A percentile compares a stretch with the other conserved stretches of the same genome.
These are phyloP conservation scores for Knufia petricola DNA, from an alignment of 2,329 filamentous ascomycete species.

Conservation along the genomic window DNA sequence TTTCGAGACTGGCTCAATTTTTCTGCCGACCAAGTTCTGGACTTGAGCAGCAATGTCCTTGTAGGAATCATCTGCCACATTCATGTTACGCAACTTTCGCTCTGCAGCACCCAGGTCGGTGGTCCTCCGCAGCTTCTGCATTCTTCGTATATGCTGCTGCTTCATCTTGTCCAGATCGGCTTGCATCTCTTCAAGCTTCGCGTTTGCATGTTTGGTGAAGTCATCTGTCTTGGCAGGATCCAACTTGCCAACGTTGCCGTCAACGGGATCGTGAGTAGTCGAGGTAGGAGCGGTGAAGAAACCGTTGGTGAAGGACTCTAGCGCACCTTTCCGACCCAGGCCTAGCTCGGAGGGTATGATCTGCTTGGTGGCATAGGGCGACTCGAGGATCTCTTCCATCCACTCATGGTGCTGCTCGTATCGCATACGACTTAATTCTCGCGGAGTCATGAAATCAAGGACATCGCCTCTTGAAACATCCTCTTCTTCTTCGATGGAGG, in stretches of 20 bases:
- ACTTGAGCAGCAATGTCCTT: slow-evolving; percentile 68
- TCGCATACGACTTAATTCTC: slow-evolving; percentile 75
- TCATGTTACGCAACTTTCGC: slow-evolving; percentile 59
- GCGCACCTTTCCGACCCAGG: slow-evolving; percentile 71
- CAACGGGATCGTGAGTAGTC: slow-evolving; percentile 25
- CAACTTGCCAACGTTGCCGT: slow-evolving; percentile 48
- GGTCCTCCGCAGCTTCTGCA: slow-evolving; percentile 64
- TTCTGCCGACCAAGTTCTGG: slow-evolving; percentile 59
- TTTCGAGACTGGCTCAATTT: slow-evolving; percentile 53
- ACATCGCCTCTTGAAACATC: slow-evolving; percentile 79
- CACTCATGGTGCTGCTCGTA: slow-evolving; percentile 96
- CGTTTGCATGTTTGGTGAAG: slow-evolving; percentile 67
- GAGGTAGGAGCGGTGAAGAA: slow-evolving; percentile 59
- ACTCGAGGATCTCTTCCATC: slow-evolving; percentile 96
- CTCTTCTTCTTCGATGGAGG: slow-evolving; percentile 72
- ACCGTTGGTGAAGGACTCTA: slow-evolving; percentile 71
- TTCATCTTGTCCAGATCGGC: slow-evolving; percentile 80
- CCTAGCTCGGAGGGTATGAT: slow-evolving; percentile 82
- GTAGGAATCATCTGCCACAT: slow-evolving; percentile 41
- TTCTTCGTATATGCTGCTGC: slow-evolving; percentile 62
- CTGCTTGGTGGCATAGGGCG: slow-evolving; percentile 74
- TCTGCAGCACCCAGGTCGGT: slow-evolving; percentile 65
- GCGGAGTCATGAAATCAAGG: slow-evolving; percentile 79
- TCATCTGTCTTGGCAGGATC: slow-evolving; percentile 70
- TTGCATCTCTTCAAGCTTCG: slow-evolving; percentile 62